A percentile compares a stretch with the other conserved stretches of the same genome.
phyloP scores from a whole-genome alignment of 352 stramenopile genomes.

The Pythium sukuiense region DNA sequence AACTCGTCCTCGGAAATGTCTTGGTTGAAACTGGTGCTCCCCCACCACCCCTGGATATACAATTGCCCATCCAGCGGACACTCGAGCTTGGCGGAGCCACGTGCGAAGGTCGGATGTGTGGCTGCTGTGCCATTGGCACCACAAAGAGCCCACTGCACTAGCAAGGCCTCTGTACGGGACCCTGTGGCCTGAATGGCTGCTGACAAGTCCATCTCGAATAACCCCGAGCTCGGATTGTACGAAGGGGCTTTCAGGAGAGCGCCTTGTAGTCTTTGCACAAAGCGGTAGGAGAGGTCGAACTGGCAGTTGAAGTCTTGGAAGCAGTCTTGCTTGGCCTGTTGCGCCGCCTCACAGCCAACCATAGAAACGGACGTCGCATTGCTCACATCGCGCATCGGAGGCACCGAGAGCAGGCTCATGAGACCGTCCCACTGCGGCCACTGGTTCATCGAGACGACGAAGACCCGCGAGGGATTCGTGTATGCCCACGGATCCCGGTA shows the following conservation, averaged over 20 bases:
- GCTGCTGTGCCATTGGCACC: background rate
- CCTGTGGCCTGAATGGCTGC: background rate
- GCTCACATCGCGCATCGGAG: background rate
- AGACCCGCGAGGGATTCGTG: background rate
- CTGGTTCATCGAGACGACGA: background rate
- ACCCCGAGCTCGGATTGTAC: background rate
- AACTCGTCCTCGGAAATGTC: background rate
- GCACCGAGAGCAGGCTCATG: background rate
- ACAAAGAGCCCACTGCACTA: background rate
- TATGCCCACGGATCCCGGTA: background rate
- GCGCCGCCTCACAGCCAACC: background rate
- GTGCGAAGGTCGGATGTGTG: background rate
- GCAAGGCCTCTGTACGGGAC: background rate
- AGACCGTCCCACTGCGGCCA: conserved; percentile 1
- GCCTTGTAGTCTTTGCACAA: no score
- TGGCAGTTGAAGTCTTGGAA: background rate
- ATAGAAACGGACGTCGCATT: background rate
- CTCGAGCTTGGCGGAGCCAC: background rate
- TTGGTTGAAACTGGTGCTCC: background rate
- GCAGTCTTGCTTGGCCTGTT: background rate
- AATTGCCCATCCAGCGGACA: background rate
- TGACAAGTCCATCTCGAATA: background rate
- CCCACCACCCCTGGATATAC: background rate
- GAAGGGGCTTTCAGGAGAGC: background rate
- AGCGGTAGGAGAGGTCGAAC: background rate